Conservation (phyloP, 805 yeast species). For the Wickerhamiella allomyrinae region DNA sequence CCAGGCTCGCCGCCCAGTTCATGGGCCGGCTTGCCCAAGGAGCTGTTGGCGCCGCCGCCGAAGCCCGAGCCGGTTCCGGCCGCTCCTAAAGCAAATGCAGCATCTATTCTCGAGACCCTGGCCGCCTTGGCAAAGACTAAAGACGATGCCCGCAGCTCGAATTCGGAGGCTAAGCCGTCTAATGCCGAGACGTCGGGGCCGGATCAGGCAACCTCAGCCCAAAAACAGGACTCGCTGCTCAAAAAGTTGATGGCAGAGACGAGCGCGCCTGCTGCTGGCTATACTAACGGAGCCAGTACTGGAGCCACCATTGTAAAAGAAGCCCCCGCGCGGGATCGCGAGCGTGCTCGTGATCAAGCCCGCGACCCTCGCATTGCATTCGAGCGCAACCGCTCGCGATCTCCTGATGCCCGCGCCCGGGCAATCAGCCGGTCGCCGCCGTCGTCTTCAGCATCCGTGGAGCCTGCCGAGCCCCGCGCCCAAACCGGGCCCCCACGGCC, state of each 20-base stretch:
- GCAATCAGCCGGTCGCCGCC: neutral
- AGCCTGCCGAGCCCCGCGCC: neutral
- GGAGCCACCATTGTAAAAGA: too few species aligned
- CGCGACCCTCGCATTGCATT: neutral
- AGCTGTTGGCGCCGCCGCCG: conserved; percentile 10
- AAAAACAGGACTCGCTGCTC: too few species aligned
- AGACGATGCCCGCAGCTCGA: neutral
- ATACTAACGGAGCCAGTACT: too few species aligned
- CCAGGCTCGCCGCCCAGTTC: conserved; percentile 45
- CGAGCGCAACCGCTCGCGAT: neutral
- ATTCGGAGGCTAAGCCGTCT: neutral
- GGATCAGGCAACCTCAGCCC: too few species aligned
- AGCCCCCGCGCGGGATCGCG: neutral
- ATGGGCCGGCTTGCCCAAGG: conserved; percentile 17
- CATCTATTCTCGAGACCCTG: conserved; percentile 46
- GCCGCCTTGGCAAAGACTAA: conserved; percentile 23
- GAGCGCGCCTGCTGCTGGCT: too few species aligned
- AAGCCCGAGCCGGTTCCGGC: conserved; percentile 5
- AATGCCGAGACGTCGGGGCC: neutral
- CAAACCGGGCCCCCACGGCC: conserved; percentile 21
- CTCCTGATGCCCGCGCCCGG: neutral
- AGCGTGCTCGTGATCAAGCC: neutral
- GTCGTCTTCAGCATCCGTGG: neutral
- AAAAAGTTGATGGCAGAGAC: too few species aligned
- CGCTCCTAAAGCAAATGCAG: conserved; percentile 14